Evolutionary conservation across 805 yeast genomes (phyloP), one percentile per base, ranked within the genome.

Genomic region (Maudiozyma barnettii): DNA sequence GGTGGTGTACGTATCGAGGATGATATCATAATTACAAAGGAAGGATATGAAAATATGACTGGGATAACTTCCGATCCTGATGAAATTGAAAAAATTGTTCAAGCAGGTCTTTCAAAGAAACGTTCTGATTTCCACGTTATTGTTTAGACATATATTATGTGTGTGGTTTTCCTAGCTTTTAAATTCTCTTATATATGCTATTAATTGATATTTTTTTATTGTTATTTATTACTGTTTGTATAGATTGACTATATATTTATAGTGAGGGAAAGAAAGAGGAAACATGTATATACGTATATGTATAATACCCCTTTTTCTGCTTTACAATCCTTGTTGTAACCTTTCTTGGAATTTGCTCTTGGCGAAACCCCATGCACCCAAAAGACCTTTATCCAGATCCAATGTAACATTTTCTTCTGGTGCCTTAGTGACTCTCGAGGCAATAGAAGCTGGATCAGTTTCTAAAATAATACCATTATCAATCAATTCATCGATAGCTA

Each of bases 1-100:
- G 99, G 99, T n/a, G 99, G 99, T 41, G 96, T 91, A 5, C 79
- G 99, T 65, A 88, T 91, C 48, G 99, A 91, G 66, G 99, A 91
- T 62, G 97, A 91, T 60, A 75, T 93, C 39, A 68, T 87, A 41
- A 82, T 91, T 29, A 86, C 95, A 1, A 73, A 73, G 43, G 69
- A 68, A 46, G 98, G 98, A 0, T 79, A 67, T 59, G 95, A 89
- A 59, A 84, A 86, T 56, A 69, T 91, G 46, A 91, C 96, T 1
- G 74, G 76, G 23, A 79, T 91, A 46, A 87, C 97, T 1, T 82
- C 84, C 49, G 95, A 93, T 61, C 89, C 97, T 1, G 76, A 73
- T 4, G 95, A 89, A 64, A 82, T 91, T 46, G 75, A 85, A 39
- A 71, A 72, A 54, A 87, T 93, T 53, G 95, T 91, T 22, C 74